phyloP scores from a whole-genome alignment of 225 moss, liverwort and hornwort genomes.

The Anthoceros angustus region DNA sequence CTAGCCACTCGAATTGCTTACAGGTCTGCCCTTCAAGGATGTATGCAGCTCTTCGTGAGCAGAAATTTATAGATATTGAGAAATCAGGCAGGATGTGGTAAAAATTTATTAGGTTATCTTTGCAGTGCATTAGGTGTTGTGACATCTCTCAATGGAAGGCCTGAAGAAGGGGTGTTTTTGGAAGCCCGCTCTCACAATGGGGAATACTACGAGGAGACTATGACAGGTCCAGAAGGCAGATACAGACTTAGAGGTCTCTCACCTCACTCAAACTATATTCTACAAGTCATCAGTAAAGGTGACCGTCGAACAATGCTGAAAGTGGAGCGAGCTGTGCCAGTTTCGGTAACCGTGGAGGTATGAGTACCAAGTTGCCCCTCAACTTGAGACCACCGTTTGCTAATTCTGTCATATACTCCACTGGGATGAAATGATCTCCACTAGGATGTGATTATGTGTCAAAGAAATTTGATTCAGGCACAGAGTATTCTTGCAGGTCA shows the following conservation, averaged over 20 bases:
- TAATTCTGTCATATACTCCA: not conserved
- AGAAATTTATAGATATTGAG: not conserved
- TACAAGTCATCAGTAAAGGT: constrained; percentile 42
- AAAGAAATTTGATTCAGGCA: not conserved
- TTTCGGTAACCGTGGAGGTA: constrained; percentile 35
- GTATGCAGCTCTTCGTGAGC: not conserved
- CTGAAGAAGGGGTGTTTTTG: constrained; percentile 56
- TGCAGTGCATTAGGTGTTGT: constrained; percentile 57
- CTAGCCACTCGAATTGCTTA: constrained; percentile 62
- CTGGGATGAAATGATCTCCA: not conserved
- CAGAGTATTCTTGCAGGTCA: constrained; percentile 25
- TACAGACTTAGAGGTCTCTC: constrained; percentile 66
- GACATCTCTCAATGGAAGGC: constrained; percentile 54
- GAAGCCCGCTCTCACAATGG: constrained; percentile 59
- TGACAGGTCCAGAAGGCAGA: constrained; percentile 59
- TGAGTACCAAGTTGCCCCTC: not conserved
- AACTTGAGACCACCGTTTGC: not conserved
- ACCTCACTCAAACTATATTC: constrained; percentile 38
- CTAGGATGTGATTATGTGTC: not conserved
- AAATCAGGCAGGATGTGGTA: not conserved
- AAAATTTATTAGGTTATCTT: constrained; percentile 5
- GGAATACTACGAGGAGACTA: constrained; percentile 61
- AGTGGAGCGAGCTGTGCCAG: constrained; percentile 68
- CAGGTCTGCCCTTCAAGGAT: constrained; percentile 18
- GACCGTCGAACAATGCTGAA: constrained; percentile 25